A percentile compares a stretch with the other conserved stretches of the same genome.
These are phyloP conservation scores for Aspergillus sp. DNA, from an alignment of 2,329 filamentous ascomycete species.

Conservation along the genomic window DNA sequence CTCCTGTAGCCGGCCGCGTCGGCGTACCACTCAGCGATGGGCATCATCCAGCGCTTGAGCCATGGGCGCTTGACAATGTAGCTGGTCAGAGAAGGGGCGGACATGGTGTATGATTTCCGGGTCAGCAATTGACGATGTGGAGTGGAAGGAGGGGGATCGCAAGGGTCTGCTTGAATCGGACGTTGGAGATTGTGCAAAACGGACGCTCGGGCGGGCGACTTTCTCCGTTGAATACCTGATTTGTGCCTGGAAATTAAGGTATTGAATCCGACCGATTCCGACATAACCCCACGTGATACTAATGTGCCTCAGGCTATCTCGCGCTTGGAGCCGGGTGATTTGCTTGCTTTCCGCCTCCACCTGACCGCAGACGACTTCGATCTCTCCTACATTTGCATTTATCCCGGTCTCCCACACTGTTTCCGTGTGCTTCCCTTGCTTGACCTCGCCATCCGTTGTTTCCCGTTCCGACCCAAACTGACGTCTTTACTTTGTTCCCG, in stretches of 20 bases:
- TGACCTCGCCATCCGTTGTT: neutral
- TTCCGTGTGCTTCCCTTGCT: neutral
- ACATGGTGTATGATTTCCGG: slow-evolving; percentile 49
- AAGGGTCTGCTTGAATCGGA: slow-evolving; percentile 25
- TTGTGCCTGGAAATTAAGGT: slow-evolving; percentile 11
- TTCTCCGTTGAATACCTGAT: slow-evolving; percentile 15
- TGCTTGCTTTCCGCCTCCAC: slow-evolving; percentile 11
- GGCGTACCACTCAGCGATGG: slow-evolving; percentile 80
- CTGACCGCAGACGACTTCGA: slow-evolving; percentile 15
- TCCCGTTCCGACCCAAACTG: neutral
- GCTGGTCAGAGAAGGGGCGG: slow-evolving; percentile 64
- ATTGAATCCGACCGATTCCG: slow-evolving; percentile 1
- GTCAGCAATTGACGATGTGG: slow-evolving; percentile 24
- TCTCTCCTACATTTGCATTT: neutral
- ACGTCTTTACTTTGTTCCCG: neutral
- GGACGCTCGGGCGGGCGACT: slow-evolving; percentile 27
- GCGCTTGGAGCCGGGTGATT: neutral
- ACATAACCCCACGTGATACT: neutral
- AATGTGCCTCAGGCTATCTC: slow-evolving; percentile 11
- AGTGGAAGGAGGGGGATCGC: slow-evolving; percentile 21
- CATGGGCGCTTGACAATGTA: slow-evolving; percentile 79
- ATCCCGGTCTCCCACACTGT: neutral
- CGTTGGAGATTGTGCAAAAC: slow-evolving; percentile 36
- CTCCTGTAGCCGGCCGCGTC: slow-evolving; percentile 87
- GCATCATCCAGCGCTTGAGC: slow-evolving; percentile 71